Base-by-base conservation (phyloP, 2,329 filamentous ascomycete species). In the Byssothecium circinans region DNA sequence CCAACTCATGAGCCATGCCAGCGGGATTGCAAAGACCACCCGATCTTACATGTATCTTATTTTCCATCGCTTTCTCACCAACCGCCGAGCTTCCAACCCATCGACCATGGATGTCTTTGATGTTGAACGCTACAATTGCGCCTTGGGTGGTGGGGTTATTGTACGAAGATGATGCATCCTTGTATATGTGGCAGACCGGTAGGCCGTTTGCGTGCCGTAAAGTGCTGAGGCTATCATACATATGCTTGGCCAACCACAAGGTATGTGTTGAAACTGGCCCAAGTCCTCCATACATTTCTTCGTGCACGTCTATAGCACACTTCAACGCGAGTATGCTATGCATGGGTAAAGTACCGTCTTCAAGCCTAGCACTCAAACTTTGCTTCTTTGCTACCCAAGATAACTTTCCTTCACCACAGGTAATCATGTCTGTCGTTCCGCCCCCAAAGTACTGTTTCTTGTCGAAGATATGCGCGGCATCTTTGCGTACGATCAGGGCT, bases 401-500 rank as follows among this genome's bases (percentile, higher is more conserved):
- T 11, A 10, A 81, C 76, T 86, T 4, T 72, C 70, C 68, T 14
- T 75, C 75, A 34, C 79, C 65, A 17, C 77, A 73, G 5, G 79
- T 77, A 20, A 85, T 78, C 76, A 84, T 81, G 41, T 80, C 78
- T 30, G 65, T 69, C 2, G 85, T 88, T 8, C 85, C 85, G 22
- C 85, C 85, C 17, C 84, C 85, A 59, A 88, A 88, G 61, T 86
- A 88, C 50, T 75, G 78, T 33, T 82, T 74, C 17, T 78, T 45
- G 75, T 72, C 42, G 74, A 77, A 35, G 81, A 75, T 43, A 33
- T 79, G 69, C 2, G 81, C 83, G 3, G 87, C 82, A 14, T 81
- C 77, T 55, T 89, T 91, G 20, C 87, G 84, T 5, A 97, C 84
- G 15, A 97, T 83, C 45, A 97, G 73, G 1, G 85, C 91, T 1